Percentiles rank a stretch among this genome's conserved stretches.
Conservation (phyloP, 2,329 filamentous ascomycete genomes). For the Apiospora sp. region DNA sequence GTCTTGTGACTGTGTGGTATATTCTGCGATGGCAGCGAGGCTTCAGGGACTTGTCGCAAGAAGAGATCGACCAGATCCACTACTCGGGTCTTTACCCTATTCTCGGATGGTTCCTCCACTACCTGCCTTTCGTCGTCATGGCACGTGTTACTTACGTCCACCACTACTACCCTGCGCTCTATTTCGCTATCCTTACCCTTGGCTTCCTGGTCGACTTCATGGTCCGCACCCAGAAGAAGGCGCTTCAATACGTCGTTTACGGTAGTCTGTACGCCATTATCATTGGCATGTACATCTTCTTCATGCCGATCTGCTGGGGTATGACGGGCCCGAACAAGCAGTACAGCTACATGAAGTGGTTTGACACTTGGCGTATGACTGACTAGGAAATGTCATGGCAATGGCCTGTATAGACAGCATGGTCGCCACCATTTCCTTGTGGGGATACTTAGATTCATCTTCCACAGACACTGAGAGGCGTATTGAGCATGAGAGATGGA, state of each 20-base stretch:
- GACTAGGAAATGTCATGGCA: constrained; percentile 55
- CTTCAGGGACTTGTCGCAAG: constrained; percentile 79
- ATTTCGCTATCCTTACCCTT: constrained; percentile 91
- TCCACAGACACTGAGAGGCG: neutral
- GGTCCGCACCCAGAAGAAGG: constrained; percentile 70
- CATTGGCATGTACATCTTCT: constrained; percentile 85
- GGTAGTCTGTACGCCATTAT: constrained; percentile 75
- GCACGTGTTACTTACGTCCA: constrained; percentile 98
- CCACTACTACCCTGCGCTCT: constrained; percentile 98
- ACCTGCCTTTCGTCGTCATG: constrained; percentile 96
- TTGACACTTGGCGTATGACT: constrained; percentile 83
- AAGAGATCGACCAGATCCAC: constrained; percentile 92
- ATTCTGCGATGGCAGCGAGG: constrained; percentile 95
- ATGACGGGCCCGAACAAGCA: constrained; percentile 87
- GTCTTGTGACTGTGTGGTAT: constrained; percentile 81
- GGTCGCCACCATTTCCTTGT: neutral
- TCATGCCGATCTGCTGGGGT: constrained; percentile 94
- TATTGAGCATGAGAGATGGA: neutral
- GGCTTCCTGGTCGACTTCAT: constrained; percentile 91
- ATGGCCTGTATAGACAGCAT: neutral
- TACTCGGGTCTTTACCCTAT: constrained; percentile 92
- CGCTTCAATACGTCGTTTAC: constrained; percentile 74
- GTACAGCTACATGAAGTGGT: constrained; percentile 95
- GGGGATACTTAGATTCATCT: neutral
- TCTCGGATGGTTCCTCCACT: constrained; percentile 95